Evolutionary conservation across 345 rosid species (phyloP), one percentile per base, ranked within the genome.

Genomic region (Salix exigua): DNA sequence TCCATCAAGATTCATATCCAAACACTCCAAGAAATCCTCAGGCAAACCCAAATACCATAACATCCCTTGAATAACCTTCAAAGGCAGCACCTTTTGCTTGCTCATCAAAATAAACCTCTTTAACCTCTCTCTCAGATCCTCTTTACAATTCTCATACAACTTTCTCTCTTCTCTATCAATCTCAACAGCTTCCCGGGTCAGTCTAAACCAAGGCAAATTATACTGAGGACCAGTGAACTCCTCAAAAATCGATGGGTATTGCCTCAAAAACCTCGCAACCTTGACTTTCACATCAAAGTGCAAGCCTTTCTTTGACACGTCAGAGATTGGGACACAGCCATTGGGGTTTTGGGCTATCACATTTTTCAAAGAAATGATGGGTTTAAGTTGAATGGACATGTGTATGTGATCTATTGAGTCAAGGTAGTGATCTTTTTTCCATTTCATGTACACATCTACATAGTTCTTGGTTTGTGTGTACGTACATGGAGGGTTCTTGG

Each of bases 391-490:
- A 2, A 74, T 17, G 2, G 97, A 95, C 53, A 81, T 83, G 85
- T 91, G 90, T 51, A 93, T 86, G 79, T 88, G 92, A 76, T 90
- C 90, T 48, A 95, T 84, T 31, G 91, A 85, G 66, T 93, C 97
- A 14, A 75, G 91, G 82, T 77, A 93, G 0, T 81, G 77, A 75
- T 95, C 97, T 82, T 85, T 90, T 73, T 91, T 94, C 97, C 95
- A 94, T 85, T 91, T 92, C 98, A 94, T 92, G 87, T 91, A 90
- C 8, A 91, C 97, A 73, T 89, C 81, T 6, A 94, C 97, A 58
- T 94, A 91, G 67, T 67, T 74, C 42, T 79, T 81, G 51, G 23
- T 82, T 74, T 85, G 97, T 60, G 70, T 70, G 82, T 72, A 78
- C 4, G 48, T 28, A 38, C 66, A 73, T 5, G 73, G 73, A 5